These are phyloP conservation scores for Kodamaea kakaduensis DNA, from an alignment of 805 yeast genomes.

Conservation along the genomic window DNA sequence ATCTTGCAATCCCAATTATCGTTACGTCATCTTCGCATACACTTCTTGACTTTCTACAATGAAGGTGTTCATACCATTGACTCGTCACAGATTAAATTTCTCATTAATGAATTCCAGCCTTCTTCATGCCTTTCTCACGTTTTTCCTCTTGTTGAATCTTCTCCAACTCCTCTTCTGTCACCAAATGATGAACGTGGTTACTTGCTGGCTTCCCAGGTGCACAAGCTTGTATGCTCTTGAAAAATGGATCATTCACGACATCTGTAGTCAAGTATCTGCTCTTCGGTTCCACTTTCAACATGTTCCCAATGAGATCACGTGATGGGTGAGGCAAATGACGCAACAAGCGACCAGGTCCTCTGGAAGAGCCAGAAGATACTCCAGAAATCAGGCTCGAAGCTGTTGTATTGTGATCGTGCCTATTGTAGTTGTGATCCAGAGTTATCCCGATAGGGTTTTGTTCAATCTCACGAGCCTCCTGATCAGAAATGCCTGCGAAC, in stretches of 20 bases:
- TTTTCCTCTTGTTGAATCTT: conserved; percentile 31
- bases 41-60: too few species aligned
- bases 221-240: conserved; percentile 55
- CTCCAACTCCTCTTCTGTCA: conserved; percentile 60
- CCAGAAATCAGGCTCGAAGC: background rate
- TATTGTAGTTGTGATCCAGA: conserved; percentile 2
- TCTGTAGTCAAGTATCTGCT: conserved; percentile 58
- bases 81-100: too few species aligned
- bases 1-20: too few species aligned
- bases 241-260: conserved; percentile 56
- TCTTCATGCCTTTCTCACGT: conserved; percentile 9
- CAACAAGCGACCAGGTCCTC: conserved; percentile 70
- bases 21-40: too few species aligned
- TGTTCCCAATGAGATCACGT: conserved; percentile 54
- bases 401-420: background rate
- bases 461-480: conserved; percentile 5
- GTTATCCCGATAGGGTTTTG: conserved; percentile 8
- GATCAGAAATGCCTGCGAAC: conserved; percentile 38
- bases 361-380: conserved; percentile 16
- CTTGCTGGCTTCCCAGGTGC: conserved; percentile 16
- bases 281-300: conserved; percentile 60
- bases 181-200: conserved; percentile 61
- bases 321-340: conserved; percentile 67
- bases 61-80: too few species aligned
- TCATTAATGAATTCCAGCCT: conserved; percentile 9